Evolutionary conservation across 169 alveolate genomes (phyloP), one percentile per base, ranked within the genome.

Genomic region (Eimeria acervulina): DNA sequence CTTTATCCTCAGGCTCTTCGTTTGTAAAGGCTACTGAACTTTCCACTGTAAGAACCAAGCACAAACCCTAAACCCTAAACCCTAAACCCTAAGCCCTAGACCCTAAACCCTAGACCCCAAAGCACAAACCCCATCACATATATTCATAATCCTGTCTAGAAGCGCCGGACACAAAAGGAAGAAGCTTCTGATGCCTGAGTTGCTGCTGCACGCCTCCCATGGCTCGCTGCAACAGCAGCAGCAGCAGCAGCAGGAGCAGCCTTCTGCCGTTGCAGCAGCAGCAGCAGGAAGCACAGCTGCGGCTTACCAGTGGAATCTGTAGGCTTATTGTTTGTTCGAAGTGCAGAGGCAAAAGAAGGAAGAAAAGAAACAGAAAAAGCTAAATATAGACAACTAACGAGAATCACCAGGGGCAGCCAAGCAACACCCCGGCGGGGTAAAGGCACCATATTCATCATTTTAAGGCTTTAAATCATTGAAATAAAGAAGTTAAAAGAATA

Each of bases 261-360:
- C n/a, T n/a, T n/a, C n/a, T n/a, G n/a, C n/a, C n/a, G n/a, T n/a
- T n/a, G n/a, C n/a, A n/a, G n/a, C 87, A 10, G 59, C 31, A 36
- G 23, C 10, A 42, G 7, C 6, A 76, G 17, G 19, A 28, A 76
- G 59, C 33, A 36, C 33, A 12, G 61, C 87, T 12, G 33, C 15
- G 17, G 55, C 87, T n/a, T 40, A 76, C 87, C 87, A 10, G 87
- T 76, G 12, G 61, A 38, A 36, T 76, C 87, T 31, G 87, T 17
- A 6, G 87, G 87, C 4, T 76, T 76, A 19, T 1, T 21, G 44
- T n/a, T 33, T 28, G 26, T 76, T 17, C 87, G 0, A 38, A 76
- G 28, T 0, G 52, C 21, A 33, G 59, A 8, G 17, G 59, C 59
- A 7, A 59, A 31, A n/a, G 87, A 28, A 21, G 87, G 87, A 13